Evolutionary conservation across 352 stramenopile genomes (phyloP).

Genomic region (Phytophthora capsici): DNA sequence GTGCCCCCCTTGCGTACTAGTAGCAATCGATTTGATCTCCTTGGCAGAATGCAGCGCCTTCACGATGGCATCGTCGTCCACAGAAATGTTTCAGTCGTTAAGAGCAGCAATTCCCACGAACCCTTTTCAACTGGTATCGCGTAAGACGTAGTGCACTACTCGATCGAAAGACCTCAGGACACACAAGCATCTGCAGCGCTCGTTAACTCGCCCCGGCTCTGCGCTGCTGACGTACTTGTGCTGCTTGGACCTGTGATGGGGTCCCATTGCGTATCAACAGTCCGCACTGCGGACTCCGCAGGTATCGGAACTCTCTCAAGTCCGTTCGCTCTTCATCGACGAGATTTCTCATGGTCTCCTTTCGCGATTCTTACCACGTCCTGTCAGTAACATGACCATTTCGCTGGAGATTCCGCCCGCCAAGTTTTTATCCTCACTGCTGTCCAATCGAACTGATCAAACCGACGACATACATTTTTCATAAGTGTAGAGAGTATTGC

Average conservation of each 20-base stretch:
- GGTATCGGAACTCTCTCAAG: background rate
- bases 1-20: too few relatives aligned
- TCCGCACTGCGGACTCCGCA: background rate
- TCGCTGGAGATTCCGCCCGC: conserved; percentile 15
- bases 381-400: conserved; percentile 12
- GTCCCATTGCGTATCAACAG: background rate
- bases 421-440: conserved; percentile 12
- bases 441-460: conserved; percentile 14
- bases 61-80: too few relatives aligned
- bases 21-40: too few relatives aligned
- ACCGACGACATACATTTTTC: conserved; percentile 17
- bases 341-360: background rate
- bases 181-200: background rate
- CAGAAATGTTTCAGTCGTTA: too few relatives aligned
- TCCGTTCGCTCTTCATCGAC: background rate
- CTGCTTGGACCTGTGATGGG: background rate
- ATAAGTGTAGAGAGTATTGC: background rate
- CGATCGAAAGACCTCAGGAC: too few relatives aligned
- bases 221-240: background rate
- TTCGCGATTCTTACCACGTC: background rate
- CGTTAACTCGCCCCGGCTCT: background rate
- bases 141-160: too few relatives aligned
- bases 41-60: too few relatives aligned
- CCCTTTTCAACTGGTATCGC: too few relatives aligned
- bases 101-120: too few relatives aligned